Base-by-base conservation (phyloP, 345 rosid genomes). In the Salix exigua region DNA sequence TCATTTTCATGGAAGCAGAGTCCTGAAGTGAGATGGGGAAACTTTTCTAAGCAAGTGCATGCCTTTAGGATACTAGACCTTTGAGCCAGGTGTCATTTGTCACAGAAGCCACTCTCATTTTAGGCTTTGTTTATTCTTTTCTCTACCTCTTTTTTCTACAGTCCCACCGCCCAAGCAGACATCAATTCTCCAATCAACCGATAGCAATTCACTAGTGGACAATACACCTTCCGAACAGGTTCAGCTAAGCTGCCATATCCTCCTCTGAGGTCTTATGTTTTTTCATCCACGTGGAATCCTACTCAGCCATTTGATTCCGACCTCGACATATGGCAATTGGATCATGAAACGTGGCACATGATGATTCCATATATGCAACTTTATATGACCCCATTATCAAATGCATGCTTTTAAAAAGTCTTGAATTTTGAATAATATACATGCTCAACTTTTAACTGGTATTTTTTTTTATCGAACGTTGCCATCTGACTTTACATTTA, bases 91-190 rank as follows among this genome's bases (percentile, higher is more conserved):
- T 64, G 82, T 66, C 79, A 77, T 61, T 70, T 77, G 78, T 75
- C 75, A 21, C n/a, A 37, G 18, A 26, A 37, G 23, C 23, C 61
- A 30, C 58, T 9, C 73, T 42, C 71, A 73, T 69, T 48, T 70
- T 33, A 55, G 16, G 48, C 30, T 33, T 77, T 70, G 8, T 44
- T 78, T 51, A 40, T 68, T 71, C 33, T 72, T 44, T 61, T 30
- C 18, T 62, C 11, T 44, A 50, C 70, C 12, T 18, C 1, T 37
- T 6, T 4, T 2, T 67, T 53, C 81, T 19, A 69, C 60, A n/a
- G 62, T 46, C 66, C 61, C 83, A 77, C 86, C 84, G 86, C 51
- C 86, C 84, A 78, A 60, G 26, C 30, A 38, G 48, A 25, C 66
- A 64, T 11, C 7, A 5, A 5, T 1, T 7, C 42, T 58, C 77